Percentiles rank a stretch among this genome's conserved stretches.
phyloP scores from a whole-genome alignment of 305 asterid species.

The Nicotiana rustica region DNA sequence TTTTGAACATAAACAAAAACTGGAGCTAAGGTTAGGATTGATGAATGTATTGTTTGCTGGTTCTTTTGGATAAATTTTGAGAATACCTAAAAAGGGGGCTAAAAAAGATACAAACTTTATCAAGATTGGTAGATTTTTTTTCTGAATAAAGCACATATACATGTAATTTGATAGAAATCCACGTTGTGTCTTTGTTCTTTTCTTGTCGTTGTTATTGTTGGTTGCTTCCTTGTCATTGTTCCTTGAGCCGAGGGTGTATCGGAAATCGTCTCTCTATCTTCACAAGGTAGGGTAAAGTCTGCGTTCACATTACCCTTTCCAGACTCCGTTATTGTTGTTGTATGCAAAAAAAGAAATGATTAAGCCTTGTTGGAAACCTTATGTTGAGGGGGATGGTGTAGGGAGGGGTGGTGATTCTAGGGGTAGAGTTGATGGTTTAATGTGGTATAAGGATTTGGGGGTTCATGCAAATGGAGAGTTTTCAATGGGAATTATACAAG shows the following conservation, averaged over 20 bases:
- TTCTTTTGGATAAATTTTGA: slow-evolving; percentile 57
- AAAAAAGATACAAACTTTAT: slow-evolving; percentile 30
- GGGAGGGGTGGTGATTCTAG: slow-evolving; percentile 56
- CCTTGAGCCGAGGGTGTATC: too few species aligned
- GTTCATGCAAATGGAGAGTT: slow-evolving; percentile 74
- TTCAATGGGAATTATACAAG: slow-evolving; percentile 91
- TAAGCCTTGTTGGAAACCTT: slow-evolving; percentile 87
- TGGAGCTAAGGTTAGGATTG: slow-evolving; percentile 55
- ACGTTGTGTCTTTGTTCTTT: too few species aligned
- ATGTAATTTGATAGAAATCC: slow-evolving; percentile 37
- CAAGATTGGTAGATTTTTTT: neutral
- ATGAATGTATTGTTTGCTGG: slow-evolving; percentile 57
- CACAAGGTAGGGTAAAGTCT: too few species aligned
- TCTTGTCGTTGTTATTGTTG: too few species aligned
- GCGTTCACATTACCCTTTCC: too few species aligned
- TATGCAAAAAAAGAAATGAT: slow-evolving; percentile 54
- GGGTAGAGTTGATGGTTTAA: slow-evolving; percentile 73
- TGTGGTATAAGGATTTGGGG: slow-evolving; percentile 93
- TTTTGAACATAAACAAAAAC: slow-evolving; percentile 56
- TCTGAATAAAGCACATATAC: neutral
- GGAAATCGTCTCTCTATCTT: too few species aligned
- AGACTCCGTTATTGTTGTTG: neutral
- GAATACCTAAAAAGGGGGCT: neutral
- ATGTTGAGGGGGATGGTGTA: slow-evolving; percentile 69
- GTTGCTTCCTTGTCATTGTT: too few species aligned